phyloP scores from a whole-genome alignment of 345 rosid species.

The Eucalyptus melliodora region DNA sequence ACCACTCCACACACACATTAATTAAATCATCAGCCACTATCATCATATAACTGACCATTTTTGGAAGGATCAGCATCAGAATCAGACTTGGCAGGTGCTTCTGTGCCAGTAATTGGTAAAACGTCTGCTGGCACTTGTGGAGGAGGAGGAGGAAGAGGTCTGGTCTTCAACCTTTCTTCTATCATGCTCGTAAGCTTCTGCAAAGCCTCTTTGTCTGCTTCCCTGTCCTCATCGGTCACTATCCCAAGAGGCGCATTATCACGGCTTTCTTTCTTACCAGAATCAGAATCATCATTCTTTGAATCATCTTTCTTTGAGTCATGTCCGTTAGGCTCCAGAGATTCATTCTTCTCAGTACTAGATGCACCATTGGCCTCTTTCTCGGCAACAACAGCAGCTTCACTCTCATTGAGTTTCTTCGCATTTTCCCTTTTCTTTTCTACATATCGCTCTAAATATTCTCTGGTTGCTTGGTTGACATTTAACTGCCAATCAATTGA shows the following conservation, averaged over 20 bases:
- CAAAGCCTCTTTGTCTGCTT: constrained; percentile 59
- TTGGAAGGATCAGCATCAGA: constrained; percentile 30
- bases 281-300: constrained; percentile 34
- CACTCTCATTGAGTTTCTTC: constrained; percentile 50
- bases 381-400: constrained; percentile 17
- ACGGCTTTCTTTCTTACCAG: constrained; percentile 38
- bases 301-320: constrained; percentile 34
- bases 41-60: constrained; percentile 29
- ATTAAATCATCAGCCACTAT: not conserved
- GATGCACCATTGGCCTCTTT: constrained; percentile 29
- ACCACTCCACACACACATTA: not conserved
- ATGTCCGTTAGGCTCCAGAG: constrained; percentile 13
- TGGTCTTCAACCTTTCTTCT: constrained; percentile 78
- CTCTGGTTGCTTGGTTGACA: constrained; percentile 84
- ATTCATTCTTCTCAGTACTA: constrained; percentile 28
- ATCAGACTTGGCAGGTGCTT: constrained; percentile 45
- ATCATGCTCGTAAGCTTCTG: constrained; percentile 59
- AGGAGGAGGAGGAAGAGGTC: constrained; percentile 92
- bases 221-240: constrained; percentile 76
- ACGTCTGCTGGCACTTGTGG: constrained; percentile 37
- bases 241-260: constrained; percentile 60
- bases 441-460: constrained; percentile 71
- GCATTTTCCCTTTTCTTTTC: constrained; percentile 63
- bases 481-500: constrained; percentile 42
- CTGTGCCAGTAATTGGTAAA: constrained; percentile 31